Conservation (phyloP, 768 basidiomycete species). For the Mrakia frigida region DNA sequence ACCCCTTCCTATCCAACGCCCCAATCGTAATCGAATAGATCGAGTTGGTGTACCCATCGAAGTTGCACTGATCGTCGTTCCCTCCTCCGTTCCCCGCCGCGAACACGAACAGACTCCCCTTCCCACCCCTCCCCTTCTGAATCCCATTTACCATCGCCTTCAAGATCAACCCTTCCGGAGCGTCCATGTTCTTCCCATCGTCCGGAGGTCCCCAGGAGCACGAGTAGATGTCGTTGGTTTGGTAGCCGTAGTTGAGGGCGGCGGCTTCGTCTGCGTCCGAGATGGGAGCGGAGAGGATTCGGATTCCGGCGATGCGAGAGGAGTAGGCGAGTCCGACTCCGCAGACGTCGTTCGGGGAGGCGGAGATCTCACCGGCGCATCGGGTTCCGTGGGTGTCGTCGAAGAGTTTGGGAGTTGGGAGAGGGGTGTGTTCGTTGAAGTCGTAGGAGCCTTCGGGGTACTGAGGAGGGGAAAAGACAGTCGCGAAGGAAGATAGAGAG, state of each 20-base stretch:
- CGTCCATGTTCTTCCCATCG: constrained; percentile 91
- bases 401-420: constrained; percentile 77
- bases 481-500: background rate
- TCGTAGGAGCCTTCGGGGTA: constrained; percentile 84
- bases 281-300: constrained; percentile 91
- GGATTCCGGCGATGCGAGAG: constrained; percentile 85
- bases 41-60: constrained; percentile 97
- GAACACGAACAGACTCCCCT: constrained; percentile 92
- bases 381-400: constrained; percentile 98
- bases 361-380: constrained; percentile 94
- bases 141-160: constrained; percentile 93
- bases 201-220: constrained; percentile 99
- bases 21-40: constrained; percentile 94
- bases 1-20: constrained; percentile 85
- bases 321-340: constrained; percentile 91
- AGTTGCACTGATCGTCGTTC: constrained; percentile 93
- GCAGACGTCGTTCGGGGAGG: constrained; percentile 84
- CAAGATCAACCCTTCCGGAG: constrained; percentile 79
- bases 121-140: constrained; percentile 78
- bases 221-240: constrained; percentile 85
- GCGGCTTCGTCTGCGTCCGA: constrained; percentile 93
- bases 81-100: constrained; percentile 94
- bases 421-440: constrained; percentile 84
- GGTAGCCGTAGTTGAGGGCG: constrained; percentile 87
- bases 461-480: constrained; percentile 46